phyloP scores from a whole-genome alignment of 2,329 filamentous ascomycete species.

The Penicillium sp. region DNA sequence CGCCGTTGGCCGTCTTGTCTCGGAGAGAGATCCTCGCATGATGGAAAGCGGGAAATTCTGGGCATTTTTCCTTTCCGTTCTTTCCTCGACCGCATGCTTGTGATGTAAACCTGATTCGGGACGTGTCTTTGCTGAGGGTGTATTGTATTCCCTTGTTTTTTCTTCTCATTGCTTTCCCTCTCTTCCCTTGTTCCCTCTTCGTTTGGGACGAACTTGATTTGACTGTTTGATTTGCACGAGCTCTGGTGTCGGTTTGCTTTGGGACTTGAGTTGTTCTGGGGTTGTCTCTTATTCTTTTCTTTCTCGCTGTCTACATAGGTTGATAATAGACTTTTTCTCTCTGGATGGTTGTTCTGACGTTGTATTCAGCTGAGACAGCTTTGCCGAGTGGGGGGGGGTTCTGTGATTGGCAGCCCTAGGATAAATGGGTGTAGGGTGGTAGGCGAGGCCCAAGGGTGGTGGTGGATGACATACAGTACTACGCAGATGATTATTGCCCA shows the following conservation, averaged over 20 bases:
- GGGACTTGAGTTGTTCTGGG: slow-evolving; percentile 5
- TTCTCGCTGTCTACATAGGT: slow-evolving; percentile 23
- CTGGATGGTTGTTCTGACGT: slow-evolving; percentile 13
- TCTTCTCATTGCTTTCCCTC: not conserved
- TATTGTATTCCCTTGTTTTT: slow-evolving; percentile 4
- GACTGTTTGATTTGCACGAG: slow-evolving; percentile 29
- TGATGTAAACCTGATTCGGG: slow-evolving; percentile 14
- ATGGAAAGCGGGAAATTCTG: slow-evolving; percentile 12
- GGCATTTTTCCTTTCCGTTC: slow-evolving; percentile 16
- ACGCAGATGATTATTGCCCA: not conserved
- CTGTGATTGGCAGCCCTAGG: not conserved
- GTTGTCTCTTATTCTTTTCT: slow-evolving; percentile 7
- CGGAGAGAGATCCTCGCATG: slow-evolving; percentile 3
- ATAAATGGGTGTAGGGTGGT: not conserved
- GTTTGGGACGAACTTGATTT: slow-evolving; percentile 23
- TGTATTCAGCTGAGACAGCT: not conserved
- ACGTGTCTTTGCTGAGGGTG: slow-evolving; percentile 14
- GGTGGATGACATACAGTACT: not conserved
- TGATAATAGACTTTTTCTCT: slow-evolving; percentile 23
- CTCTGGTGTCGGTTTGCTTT: slow-evolving; percentile 28
- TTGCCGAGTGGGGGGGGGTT: not conserved
- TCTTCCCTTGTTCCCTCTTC: not conserved
- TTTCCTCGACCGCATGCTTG: slow-evolving; percentile 16
- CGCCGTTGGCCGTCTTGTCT: slow-evolving; percentile 25
- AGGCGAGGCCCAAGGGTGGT: not conserved